Conservation (phyloP, 108 stramenopile genomes). For the Schizochytrium sp. region DNA sequence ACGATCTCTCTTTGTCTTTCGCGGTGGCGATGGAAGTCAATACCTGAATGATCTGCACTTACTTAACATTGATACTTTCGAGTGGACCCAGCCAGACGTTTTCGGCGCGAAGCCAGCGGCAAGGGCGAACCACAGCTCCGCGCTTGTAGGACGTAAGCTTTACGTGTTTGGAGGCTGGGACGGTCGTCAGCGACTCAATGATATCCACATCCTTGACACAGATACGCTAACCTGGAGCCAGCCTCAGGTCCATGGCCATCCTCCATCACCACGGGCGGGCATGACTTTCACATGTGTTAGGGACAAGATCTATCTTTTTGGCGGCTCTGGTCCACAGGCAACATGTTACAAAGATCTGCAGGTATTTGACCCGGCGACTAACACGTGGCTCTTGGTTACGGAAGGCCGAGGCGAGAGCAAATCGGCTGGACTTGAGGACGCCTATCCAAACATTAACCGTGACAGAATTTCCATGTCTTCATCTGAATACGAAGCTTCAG, state of each 20-base stretch:
- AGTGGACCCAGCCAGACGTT: slow-evolving; percentile 84
- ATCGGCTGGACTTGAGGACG: not conserved
- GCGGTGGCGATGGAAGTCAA: slow-evolving; percentile 89
- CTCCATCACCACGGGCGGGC: slow-evolving; percentile 91
- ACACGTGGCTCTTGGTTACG: slow-evolving; percentile 86
- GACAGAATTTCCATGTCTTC: no score
- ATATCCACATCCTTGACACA: slow-evolving; percentile 88
- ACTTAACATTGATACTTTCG: slow-evolving; percentile 81
- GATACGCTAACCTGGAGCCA: slow-evolving; percentile 82
- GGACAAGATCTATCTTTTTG: slow-evolving; percentile 88
- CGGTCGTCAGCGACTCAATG: slow-evolving; percentile 78
- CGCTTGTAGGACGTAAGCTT: slow-evolving; percentile 84
- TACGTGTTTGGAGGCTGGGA: slow-evolving; percentile 95
- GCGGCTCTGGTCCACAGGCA: slow-evolving; percentile 85
- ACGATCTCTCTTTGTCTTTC: slow-evolving; percentile 86
- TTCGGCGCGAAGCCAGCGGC: slow-evolving; percentile 82
- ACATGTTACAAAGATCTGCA: slow-evolving; percentile 93
- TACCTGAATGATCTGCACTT: slow-evolving; percentile 89
- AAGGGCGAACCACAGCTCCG: slow-evolving; percentile 90
- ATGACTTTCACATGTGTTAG: slow-evolving; percentile 89
- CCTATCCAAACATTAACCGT: slow-evolving; percentile 19
- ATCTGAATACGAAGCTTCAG: no score
- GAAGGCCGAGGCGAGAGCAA: slow-evolving; percentile 63
- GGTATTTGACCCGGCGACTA: slow-evolving; percentile 86
- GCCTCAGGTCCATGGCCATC: slow-evolving; percentile 59